Conservation (phyloP, 495 filamentous ascomycete species). For the Rhizodiscina lignyota region DNA sequence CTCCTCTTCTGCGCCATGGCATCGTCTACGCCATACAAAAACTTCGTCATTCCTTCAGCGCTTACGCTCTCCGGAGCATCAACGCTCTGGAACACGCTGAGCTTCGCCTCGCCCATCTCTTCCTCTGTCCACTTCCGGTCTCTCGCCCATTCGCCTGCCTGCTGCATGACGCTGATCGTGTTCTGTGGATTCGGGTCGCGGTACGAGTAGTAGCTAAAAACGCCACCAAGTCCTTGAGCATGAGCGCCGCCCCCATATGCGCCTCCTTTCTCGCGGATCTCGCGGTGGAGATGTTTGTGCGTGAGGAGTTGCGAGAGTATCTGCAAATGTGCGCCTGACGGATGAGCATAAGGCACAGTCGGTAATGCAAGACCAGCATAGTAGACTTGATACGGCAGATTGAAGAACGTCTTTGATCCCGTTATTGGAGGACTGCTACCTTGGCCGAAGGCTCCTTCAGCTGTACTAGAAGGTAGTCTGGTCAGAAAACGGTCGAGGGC, state of each 20-base stretch:
- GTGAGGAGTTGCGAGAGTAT: constrained; percentile 89
- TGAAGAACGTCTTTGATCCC: constrained; percentile 63
- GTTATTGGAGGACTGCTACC: constrained; percentile 13
- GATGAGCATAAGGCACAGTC: constrained; percentile 70
- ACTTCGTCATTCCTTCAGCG: constrained; percentile 69
- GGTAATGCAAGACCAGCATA: constrained; percentile 69
- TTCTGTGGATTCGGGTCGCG: constrained; percentile 93
- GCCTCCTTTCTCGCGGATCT: constrained; percentile 94
- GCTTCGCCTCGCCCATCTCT: constrained; percentile 89
- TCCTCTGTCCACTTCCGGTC: constrained; percentile 71
- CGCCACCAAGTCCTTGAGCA: constrained; percentile 55
- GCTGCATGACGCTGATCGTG: constrained; percentile 67
- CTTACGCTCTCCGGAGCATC: constrained; percentile 84
- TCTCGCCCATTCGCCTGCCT: constrained; percentile 68
- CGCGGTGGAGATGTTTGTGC: constrained; percentile 91
- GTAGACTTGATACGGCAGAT: constrained; percentile 92
- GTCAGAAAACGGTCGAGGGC: constrained; percentile 57
- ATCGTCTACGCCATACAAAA: constrained; percentile 68
- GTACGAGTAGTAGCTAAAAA: constrained; percentile 93
- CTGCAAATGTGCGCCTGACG: constrained; percentile 59
- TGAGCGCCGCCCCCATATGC: constrained; percentile 91
- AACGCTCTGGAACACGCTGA: constrained; percentile 88
- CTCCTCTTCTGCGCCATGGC: constrained; percentile 80
- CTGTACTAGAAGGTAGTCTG: constrained; percentile 30
- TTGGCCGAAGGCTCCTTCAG: constrained; percentile 6